Conservation (phyloP, 2,329 filamentous ascomycete genomes). For the Penicillium sp. region DNA sequence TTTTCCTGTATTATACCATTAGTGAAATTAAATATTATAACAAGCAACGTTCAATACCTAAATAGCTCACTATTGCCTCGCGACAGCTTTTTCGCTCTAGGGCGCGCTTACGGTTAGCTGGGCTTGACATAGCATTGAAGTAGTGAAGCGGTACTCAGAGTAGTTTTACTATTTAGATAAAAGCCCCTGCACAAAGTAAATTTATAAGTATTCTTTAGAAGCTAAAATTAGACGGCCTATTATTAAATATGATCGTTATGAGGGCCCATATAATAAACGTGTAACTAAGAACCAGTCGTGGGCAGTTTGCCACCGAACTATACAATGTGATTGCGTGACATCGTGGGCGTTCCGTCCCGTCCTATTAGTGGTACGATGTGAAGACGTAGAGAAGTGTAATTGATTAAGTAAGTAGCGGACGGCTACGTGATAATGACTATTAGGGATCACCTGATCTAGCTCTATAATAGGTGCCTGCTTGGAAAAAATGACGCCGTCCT, state of each 20-base stretch:
- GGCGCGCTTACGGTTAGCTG: not conserved
- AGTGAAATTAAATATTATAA: conserved; percentile 1
- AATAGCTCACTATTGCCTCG: not conserved
- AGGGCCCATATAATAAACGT: not conserved
- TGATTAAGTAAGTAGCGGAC: too few relatives aligned
- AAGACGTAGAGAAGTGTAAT: too few relatives aligned
- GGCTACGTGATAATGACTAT: too few relatives aligned
- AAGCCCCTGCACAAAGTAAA: not conserved
- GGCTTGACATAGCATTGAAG: not conserved
- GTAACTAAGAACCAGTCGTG: not conserved
- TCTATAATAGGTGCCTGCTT: too few relatives aligned
- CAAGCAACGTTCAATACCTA: not conserved
- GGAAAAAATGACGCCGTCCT: too few relatives aligned
- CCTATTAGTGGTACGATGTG: too few relatives aligned
- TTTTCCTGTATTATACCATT: not conserved
- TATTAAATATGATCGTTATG: not conserved
- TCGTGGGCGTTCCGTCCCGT: not conserved
- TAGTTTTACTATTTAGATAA: not conserved
- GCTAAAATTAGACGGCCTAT: not conserved
- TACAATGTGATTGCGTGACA: conserved; percentile 1
- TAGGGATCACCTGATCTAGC: too few relatives aligned
- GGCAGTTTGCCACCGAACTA: not conserved
- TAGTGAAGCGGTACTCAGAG: not conserved
- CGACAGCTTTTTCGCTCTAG: not conserved
- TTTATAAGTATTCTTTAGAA: not conserved